A percentile compares a stretch with the other conserved stretches of the same genome.
Evolutionary conservation across 306 rosid genomes (phyloP).

Genomic region (Quercus ilex): DNA sequence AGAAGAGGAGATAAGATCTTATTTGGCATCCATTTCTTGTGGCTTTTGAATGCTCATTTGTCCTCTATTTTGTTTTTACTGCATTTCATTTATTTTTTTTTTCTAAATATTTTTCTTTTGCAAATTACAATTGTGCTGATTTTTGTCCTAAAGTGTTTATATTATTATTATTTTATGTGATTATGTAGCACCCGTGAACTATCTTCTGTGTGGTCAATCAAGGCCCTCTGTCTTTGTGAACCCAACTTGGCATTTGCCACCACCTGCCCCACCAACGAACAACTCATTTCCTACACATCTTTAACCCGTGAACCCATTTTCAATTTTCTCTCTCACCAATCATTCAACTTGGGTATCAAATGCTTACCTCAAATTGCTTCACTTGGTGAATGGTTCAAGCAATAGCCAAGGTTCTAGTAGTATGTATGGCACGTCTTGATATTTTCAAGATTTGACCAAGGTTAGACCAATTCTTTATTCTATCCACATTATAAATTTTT

Average conservation of each 20-base stretch:
- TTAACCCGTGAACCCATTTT: background rate
- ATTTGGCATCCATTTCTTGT: background rate
- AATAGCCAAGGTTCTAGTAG: too few relatives aligned
- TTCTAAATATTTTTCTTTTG: background rate
- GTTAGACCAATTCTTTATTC: too few relatives aligned
- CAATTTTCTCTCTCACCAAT: background rate
- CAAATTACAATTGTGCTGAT: background rate
- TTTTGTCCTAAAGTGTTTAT: background rate
- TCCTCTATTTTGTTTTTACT: background rate
- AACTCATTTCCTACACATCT: background rate
- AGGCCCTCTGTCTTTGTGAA: constrained; percentile 9
- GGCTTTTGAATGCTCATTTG: background rate
- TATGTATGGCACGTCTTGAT: too few relatives aligned
- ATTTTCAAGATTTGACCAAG: too few relatives aligned
- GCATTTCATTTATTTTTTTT: background rate
- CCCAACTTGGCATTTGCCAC: background rate
- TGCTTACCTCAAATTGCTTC: background rate
- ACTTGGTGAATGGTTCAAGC: too few relatives aligned
- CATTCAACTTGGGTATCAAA: background rate
- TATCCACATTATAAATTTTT: too few relatives aligned
- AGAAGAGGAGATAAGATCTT: background rate
- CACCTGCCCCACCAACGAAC: background rate
- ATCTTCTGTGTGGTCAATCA: constrained; percentile 28
- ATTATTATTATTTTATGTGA: constrained; percentile 1
- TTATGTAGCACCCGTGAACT: constrained; percentile 43